These are phyloP conservation scores for Lunularia cruciata DNA, from an alignment of 225 moss, liverwort and hornwort species.

Conservation along the genomic window DNA sequence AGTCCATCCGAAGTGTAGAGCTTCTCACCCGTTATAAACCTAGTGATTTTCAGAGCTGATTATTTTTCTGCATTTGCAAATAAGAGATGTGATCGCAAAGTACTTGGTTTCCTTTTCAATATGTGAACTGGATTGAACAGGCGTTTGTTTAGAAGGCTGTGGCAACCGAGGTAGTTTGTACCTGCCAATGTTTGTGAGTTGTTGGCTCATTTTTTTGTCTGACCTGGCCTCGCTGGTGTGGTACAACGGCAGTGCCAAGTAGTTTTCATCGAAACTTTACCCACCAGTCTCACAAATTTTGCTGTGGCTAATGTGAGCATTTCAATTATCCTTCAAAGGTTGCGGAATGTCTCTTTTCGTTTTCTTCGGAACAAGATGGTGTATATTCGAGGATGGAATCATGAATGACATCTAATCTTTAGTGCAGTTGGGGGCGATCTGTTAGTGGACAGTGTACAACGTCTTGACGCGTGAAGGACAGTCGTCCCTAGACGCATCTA, in stretches of 20 bases:
- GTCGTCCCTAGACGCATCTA: too few species aligned
- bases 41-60: slow-evolving; percentile 42
- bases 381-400: too few species aligned
- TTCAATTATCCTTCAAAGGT: neutral
- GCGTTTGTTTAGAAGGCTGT: slow-evolving; percentile 5
- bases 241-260: too few species aligned
- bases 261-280: neutral
- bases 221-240: neutral
- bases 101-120: slow-evolving; percentile 1
- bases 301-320: neutral
- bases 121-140: slow-evolving; percentile 1
- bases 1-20: slow-evolving; percentile 24
- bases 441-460: too few species aligned
- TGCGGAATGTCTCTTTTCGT: too few species aligned
- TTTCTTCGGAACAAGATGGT: too few species aligned
- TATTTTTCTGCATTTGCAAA: slow-evolving; percentile 44
- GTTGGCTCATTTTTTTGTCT: neutral
- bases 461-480: too few species aligned
- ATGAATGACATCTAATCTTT: too few species aligned
- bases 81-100: slow-evolving; percentile 35
- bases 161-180: neutral
- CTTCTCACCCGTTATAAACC: slow-evolving; percentile 32
- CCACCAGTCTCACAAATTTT: slow-evolving; percentile 2
- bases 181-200: slow-evolving; percentile 8
- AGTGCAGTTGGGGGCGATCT: too few species aligned